phyloP scores from a whole-genome alignment of 2,329 filamentous ascomycete genomes.

The Phaeosphaeria sp. region DNA sequence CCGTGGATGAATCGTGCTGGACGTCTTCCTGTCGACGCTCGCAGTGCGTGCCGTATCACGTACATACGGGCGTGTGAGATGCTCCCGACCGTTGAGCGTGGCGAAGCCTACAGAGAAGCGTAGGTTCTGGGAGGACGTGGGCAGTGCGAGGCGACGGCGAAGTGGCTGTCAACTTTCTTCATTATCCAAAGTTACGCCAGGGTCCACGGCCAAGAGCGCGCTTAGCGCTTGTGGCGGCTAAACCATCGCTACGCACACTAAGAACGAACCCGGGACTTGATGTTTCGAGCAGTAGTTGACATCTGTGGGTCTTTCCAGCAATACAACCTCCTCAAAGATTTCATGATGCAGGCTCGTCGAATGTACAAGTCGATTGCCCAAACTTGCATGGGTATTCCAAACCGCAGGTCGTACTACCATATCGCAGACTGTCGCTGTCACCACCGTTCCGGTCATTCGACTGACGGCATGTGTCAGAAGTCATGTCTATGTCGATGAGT shows the following conservation, averaged over 20 bases:
- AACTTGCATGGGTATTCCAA: no score
- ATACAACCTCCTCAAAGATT: no score
- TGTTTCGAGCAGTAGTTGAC: neutral
- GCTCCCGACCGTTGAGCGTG: slow-evolving; percentile 6
- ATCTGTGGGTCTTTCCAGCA: neutral
- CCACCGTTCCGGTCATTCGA: no score
- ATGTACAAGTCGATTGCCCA: no score
- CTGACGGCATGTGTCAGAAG: no score
- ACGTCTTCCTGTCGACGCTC: slow-evolving; percentile 47
- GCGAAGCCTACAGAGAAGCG: neutral
- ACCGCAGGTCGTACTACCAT: no score
- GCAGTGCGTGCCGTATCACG: slow-evolving; percentile 50
- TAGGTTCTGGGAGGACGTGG: neutral
- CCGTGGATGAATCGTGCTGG: slow-evolving; percentile 46
- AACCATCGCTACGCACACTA: neutral
- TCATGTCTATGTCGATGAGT: no score
- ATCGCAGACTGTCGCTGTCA: no score
- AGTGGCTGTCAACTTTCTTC: neutral
- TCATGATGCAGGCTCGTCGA: no score
- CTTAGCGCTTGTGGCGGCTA: neutral
- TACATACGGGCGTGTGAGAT: slow-evolving; percentile 49
- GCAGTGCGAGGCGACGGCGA: neutral
- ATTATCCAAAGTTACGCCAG: neutral
- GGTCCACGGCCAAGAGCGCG: neutral
- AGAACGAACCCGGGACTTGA: neutral